phyloP scores from a whole-genome alignment of 352 stramenopile genomes.

The Phytophthora multivora region DNA sequence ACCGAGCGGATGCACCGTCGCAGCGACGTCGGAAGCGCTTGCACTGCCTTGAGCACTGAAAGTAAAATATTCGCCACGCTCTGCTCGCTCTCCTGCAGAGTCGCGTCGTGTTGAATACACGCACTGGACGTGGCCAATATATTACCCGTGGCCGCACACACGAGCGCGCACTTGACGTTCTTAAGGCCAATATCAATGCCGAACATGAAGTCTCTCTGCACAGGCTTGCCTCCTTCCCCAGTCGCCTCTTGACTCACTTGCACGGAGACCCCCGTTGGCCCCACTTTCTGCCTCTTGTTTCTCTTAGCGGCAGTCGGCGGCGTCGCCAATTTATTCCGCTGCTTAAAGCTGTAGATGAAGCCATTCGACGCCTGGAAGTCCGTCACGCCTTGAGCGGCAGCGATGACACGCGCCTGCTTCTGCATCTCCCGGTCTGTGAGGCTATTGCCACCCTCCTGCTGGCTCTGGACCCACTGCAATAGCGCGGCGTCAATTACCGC shows the following conservation, averaged over 20 bases:
- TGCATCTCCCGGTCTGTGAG: conserved; percentile 38
- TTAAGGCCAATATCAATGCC: conserved; percentile 75
- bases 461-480: conserved; percentile 25
- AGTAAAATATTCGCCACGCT: conserved; percentile 42
- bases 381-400: conserved; percentile 13
- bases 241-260: conserved; percentile 16
- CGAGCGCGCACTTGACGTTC: conserved; percentile 64
- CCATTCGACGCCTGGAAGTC: conserved; percentile 37
- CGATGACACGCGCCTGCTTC: conserved; percentile 24
- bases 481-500: conserved; percentile 27
- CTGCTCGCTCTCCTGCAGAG: conserved; percentile 28
- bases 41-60: conserved; percentile 34
- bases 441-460: conserved; percentile 7
- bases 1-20: conserved; percentile 37
- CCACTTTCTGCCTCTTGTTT: conserved; percentile 4
- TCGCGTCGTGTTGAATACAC: conserved; percentile 27
- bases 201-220: conserved; percentile 33
- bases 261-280: not conserved
- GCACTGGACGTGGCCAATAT: conserved; percentile 40
- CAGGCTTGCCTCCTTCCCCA: not conserved
- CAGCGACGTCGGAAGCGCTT: conserved; percentile 26
- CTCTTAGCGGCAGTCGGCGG: not conserved
- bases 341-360: conserved; percentile 42
- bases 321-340: conserved; percentile 19
- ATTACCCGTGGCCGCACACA: conserved; percentile 29